Conservation (phyloP, 768 basidiomycete species). For the Tulasnella sp. region DNA sequence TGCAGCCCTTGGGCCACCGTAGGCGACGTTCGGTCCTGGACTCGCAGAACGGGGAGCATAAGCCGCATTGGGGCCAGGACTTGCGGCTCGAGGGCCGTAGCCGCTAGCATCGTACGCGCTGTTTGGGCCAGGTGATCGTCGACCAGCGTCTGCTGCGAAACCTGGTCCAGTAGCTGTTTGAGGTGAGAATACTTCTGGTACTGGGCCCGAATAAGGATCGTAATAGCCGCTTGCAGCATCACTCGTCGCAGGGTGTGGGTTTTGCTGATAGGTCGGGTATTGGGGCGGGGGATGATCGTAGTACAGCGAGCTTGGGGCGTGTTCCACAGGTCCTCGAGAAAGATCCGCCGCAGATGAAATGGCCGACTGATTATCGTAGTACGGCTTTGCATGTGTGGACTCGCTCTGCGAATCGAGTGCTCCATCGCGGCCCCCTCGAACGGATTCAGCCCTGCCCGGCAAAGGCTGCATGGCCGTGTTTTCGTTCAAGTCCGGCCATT, state of each 20-base stretch:
- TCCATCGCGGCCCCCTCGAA: constrained; percentile 31
- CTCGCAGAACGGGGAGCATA: constrained; percentile 20
- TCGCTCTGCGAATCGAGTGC: neutral
- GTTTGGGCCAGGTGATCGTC: constrained; percentile 30
- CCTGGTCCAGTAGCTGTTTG: neutral
- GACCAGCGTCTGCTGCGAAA: constrained; percentile 17
- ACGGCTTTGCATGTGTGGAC: neutral
- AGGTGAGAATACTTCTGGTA: constrained; percentile 48
- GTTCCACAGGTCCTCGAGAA: constrained; percentile 16
- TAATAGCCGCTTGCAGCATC: constrained; percentile 45
- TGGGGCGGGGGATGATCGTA: constrained; percentile 58
- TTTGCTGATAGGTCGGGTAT: constrained; percentile 66
- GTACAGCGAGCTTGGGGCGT: constrained; percentile 27
- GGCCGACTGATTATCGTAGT: constrained; percentile 21
- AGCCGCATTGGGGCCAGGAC: constrained; percentile 28
- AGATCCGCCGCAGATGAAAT: constrained; percentile 22
- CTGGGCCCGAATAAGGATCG: constrained; percentile 75
- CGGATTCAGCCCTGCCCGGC: constrained; percentile 48
- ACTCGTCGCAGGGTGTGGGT: constrained; percentile 46
- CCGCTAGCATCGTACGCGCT: constrained; percentile 22
- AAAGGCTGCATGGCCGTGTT: constrained; percentile 44
- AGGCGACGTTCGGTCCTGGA: constrained; percentile 13
- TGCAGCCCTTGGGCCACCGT: neutral
- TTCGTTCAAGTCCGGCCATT: constrained; percentile 83
- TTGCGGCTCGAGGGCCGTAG: constrained; percentile 26